Evolutionary conservation across 2,329 filamentous ascomycete genomes (phyloP).

Genomic region (Penicillium thymicola): DNA sequence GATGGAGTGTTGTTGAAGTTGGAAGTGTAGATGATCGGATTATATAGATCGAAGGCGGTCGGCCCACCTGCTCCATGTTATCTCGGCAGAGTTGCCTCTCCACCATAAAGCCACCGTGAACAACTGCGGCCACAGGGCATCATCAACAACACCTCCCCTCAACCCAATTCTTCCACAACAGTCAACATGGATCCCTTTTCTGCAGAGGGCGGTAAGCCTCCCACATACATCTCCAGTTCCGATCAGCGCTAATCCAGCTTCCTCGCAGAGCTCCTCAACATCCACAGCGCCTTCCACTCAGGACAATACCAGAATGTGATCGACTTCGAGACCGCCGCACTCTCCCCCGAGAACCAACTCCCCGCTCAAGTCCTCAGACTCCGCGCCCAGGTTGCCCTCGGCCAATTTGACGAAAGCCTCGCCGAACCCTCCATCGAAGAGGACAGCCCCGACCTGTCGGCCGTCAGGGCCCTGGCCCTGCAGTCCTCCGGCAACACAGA

Average conservation of each 20-base stretch:
- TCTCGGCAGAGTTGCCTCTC: constrained; percentile 18
- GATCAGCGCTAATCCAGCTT: constrained; percentile 11
- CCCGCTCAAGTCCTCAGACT: constrained; percentile 74
- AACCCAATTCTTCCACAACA: constrained; percentile 6
- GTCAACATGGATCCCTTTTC: constrained; percentile 61
- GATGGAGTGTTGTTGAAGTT: background rate
- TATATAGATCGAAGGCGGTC: constrained; percentile 20
- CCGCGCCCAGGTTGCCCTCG: constrained; percentile 78
- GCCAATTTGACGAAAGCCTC: constrained; percentile 70
- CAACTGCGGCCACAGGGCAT: constrained; percentile 17
- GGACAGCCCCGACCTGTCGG: constrained; percentile 67
- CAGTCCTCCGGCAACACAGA: constrained; percentile 59
- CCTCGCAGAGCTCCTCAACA: constrained; percentile 60
- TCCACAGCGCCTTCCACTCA: constrained; percentile 65
- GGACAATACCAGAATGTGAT: constrained; percentile 84
- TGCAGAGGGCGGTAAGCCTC: constrained; percentile 55
- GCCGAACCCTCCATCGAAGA: constrained; percentile 63
- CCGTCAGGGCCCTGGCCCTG: constrained; percentile 73
- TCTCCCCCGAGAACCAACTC: constrained; percentile 74
- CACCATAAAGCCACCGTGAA: constrained; percentile 21
- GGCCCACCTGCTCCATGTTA: constrained; percentile 16
- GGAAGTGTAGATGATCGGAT: background rate
- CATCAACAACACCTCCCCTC: constrained; percentile 17
- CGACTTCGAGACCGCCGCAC: constrained; percentile 76
- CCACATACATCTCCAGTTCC: background rate